Evolutionary conservation across 306 rosid species (phyloP).

Genomic region (Quercus agrifolia): DNA sequence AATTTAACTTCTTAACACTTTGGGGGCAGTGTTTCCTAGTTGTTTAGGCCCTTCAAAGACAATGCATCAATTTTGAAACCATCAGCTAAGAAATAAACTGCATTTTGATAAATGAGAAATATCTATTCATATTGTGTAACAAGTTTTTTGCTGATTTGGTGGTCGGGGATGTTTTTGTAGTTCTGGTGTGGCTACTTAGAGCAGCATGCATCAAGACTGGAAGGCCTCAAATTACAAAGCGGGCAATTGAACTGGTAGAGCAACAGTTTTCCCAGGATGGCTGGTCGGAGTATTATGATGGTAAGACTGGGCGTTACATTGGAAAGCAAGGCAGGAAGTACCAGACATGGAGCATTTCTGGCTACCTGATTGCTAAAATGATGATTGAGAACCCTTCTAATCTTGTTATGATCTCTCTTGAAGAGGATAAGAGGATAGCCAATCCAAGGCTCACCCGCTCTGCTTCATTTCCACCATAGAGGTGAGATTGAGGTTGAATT

Average conservation of each 20-base stretch:
- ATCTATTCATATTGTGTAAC: too few species aligned
- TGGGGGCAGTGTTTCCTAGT: too few species aligned
- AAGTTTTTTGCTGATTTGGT: too few species aligned
- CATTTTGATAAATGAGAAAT: too few species aligned
- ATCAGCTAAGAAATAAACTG: too few species aligned
- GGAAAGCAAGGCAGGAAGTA: constrained; percentile 22
- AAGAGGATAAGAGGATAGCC: constrained; percentile 6
- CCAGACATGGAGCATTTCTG: constrained; percentile 19
- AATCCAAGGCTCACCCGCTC: constrained; percentile 9
- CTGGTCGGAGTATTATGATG: constrained; percentile 27
- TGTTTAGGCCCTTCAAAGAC: too few species aligned
- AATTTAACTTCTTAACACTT: too few species aligned
- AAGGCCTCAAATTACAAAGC: constrained; percentile 7
- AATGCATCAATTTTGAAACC: too few species aligned
- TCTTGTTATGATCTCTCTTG: constrained; percentile 5
- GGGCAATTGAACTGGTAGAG: constrained; percentile 23
- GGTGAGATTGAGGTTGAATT: not conserved
- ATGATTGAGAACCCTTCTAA: constrained; percentile 20
- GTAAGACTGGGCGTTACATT: constrained; percentile 17
- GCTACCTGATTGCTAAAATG: constrained; percentile 22
- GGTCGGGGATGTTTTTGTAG: not conserved
- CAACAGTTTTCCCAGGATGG: constrained; percentile 16
- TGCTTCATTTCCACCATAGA: not conserved
- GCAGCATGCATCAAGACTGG: constrained; percentile 20
- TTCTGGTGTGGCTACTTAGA: constrained; percentile 23